Conservation (phyloP, 768 basidiomycete genomes). For the Phaffia tasmanica region DNA sequence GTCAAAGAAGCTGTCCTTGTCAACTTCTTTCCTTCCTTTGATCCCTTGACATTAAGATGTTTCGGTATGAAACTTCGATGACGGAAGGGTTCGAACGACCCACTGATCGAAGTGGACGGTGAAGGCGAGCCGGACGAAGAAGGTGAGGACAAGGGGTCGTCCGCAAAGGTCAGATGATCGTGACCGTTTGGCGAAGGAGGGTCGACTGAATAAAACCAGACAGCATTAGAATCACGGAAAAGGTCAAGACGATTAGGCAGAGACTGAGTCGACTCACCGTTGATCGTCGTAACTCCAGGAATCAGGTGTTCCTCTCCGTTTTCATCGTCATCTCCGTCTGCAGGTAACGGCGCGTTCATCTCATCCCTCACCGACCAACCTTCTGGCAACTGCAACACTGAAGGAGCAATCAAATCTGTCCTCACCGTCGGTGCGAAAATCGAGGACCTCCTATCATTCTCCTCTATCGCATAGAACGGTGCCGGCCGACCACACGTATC, state of each 20-base stretch:
- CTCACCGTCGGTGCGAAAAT: not conserved
- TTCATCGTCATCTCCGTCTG: not conserved
- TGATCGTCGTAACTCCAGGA: not conserved
- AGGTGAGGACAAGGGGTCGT: not conserved
- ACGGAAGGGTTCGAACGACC: too few species aligned
- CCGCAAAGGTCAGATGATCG: not conserved
- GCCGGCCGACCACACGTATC: conserved; percentile 41
- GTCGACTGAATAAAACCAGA: not conserved
- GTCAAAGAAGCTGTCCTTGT: conserved; percentile 22
- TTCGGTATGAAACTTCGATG: conserved; percentile 12
- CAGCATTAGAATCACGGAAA: not conserved
- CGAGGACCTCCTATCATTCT: not conserved
- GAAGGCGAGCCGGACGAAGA: not conserved
- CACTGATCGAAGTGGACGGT: conserved; percentile 5
- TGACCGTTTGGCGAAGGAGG: conserved; percentile 9
- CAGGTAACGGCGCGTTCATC: conserved; percentile 2
- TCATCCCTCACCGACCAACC: not conserved
- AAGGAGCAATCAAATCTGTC: not conserved
- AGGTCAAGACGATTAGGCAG: not conserved
- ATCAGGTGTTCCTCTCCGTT: not conserved
- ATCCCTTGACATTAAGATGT: conserved; percentile 12
- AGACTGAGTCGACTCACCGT: not conserved
- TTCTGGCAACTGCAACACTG: not conserved
- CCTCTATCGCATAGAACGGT: not conserved
- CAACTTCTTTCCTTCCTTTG: not conserved